These are phyloP conservation scores for Chloris gayana DNA, from an alignment of 176 grass and related monocot species.

Conservation along the genomic window DNA sequence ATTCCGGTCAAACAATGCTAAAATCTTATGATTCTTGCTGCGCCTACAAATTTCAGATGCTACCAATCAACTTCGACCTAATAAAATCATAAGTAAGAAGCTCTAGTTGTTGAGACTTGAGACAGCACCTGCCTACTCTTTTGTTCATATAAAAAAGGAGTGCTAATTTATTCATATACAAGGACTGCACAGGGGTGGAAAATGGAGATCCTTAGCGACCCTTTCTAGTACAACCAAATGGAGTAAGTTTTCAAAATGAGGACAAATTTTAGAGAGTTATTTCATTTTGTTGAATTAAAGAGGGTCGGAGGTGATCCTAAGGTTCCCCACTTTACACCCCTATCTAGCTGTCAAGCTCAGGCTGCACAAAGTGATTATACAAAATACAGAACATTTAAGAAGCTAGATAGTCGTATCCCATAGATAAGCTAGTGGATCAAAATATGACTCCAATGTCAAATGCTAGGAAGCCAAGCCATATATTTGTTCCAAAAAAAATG, in stretches of 20 bases:
- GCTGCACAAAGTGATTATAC: conserved; percentile 40
- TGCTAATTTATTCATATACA: not conserved
- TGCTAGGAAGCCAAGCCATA: conserved; percentile 23
- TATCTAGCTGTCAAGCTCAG: conserved; percentile 20
- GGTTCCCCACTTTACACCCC: too few species aligned
- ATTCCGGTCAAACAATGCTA: not conserved
- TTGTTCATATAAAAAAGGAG: not conserved
- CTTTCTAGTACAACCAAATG: too few species aligned
- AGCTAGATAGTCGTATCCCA: conserved; percentile 36
- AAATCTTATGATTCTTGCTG: not conserved
- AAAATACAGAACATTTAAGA: conserved; percentile 39
- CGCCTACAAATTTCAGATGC: not conserved
- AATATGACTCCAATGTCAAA: conserved; percentile 29
- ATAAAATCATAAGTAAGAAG: not conserved
- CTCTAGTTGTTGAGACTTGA: not conserved
- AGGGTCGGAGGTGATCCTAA: too few species aligned
- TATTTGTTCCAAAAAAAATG: too few species aligned
- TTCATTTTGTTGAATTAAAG: too few species aligned
- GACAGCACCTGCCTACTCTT: not conserved
- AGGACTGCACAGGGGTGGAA: not conserved
- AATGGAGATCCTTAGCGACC: too few species aligned
- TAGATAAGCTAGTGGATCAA: conserved; percentile 36
- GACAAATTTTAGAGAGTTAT: too few species aligned
- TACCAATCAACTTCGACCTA: not conserved
- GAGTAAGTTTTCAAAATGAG: too few species aligned